These are phyloP conservation scores for Xylaria bambusicola DNA, from an alignment of 495 filamentous ascomycete species.

Conservation along the genomic window DNA sequence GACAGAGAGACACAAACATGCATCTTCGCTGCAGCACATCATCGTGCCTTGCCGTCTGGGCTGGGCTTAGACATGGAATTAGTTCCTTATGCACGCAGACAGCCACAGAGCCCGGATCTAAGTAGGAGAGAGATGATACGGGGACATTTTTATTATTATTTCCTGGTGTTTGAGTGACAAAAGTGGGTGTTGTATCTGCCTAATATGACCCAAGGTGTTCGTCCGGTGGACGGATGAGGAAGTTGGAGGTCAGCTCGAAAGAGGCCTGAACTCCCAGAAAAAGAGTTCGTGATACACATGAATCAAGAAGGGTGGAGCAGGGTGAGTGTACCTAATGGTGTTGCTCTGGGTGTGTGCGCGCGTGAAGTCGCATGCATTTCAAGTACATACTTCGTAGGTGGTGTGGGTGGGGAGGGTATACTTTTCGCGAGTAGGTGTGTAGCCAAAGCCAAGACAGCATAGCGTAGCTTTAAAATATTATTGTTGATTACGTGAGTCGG, in stretches of 20 bases:
- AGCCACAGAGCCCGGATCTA: not conserved
- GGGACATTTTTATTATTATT: not conserved
- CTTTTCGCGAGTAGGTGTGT: constrained; percentile 15
- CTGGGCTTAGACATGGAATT: not conserved
- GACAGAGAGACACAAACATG: no score
- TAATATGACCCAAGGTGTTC: constrained; percentile 5
- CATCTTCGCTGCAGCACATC: not conserved
- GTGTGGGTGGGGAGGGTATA: no score
- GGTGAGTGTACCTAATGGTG: not conserved
- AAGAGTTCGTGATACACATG: constrained; percentile 13
- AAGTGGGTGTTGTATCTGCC: constrained; percentile 2
- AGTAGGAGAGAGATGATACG: not conserved
- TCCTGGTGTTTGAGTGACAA: no score
- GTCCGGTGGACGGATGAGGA: constrained; percentile 15
- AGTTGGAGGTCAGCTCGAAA: constrained; percentile 5
- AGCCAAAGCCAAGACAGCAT: not conserved
- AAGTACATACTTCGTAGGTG: not conserved
- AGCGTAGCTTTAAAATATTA: not conserved
- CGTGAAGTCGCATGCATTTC: constrained; percentile 7
- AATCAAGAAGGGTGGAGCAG: not conserved
- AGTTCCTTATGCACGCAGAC: not conserved
- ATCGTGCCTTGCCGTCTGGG: not conserved
- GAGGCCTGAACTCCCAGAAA: constrained; percentile 2
- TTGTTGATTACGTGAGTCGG: constrained; percentile 8
- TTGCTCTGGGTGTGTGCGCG: not conserved